Evolutionary conservation across 2,329 filamentous ascomycete genomes (phyloP).

Genomic region (Fusarium sp.): DNA sequence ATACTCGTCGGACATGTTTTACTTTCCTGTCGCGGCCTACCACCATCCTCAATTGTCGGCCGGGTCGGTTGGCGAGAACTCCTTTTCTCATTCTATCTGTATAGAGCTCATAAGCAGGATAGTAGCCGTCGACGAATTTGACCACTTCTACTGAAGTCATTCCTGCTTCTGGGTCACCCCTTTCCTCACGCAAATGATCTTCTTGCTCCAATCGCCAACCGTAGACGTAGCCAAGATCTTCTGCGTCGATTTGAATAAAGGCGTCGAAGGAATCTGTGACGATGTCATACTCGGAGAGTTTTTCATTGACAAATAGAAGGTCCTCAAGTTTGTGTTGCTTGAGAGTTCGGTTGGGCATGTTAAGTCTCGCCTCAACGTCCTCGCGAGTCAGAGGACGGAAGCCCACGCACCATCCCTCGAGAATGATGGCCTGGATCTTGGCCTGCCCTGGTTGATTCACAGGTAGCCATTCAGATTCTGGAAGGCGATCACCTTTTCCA

Average conservation of each 20-base stretch:
- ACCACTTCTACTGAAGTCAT: constrained; percentile 87
- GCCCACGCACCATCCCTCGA: constrained; percentile 93
- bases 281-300: constrained; percentile 60
- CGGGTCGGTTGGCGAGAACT: constrained; percentile 63
- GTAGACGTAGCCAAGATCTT: constrained; percentile 81
- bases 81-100: constrained; percentile 69
- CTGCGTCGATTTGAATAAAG: constrained; percentile 74
- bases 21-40: constrained; percentile 72
- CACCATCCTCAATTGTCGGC: constrained; percentile 71
- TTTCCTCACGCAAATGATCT: constrained; percentile 72
- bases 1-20: constrained; percentile 65
- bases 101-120: constrained; percentile 79
- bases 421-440: constrained; percentile 75
- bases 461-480: constrained; percentile 70
- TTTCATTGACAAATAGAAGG: constrained; percentile 63
- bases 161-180: constrained; percentile 69
- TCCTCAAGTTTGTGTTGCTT: constrained; percentile 62
- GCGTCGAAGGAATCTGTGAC: constrained; percentile 65
- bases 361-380: constrained; percentile 65
- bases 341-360: constrained; percentile 63
- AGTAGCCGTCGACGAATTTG: constrained; percentile 77
- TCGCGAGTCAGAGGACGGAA: constrained; percentile 73
- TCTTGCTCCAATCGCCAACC: constrained; percentile 88
- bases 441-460: constrained; percentile 65
- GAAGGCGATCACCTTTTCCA: constrained; percentile 81